phyloP scores from a whole-genome alignment of 2,329 filamentous ascomycete species.

The Penicillium sp. region DNA sequence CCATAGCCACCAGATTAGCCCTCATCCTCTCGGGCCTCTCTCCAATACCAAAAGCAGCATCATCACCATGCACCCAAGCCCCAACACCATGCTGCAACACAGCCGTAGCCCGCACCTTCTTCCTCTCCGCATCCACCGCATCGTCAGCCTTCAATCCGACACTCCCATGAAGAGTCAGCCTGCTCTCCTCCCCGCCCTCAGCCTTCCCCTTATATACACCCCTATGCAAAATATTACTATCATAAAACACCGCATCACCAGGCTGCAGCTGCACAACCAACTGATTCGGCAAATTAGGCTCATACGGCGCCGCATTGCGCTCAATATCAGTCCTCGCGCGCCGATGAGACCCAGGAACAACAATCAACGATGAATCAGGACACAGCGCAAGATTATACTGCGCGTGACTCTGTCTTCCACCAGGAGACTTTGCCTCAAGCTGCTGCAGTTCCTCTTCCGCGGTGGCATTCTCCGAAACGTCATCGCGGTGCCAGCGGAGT shows the following conservation, averaged over 20 bases:
- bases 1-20: constrained; percentile 44
- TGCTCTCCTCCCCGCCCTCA: constrained; percentile 34
- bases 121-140: constrained; percentile 23
- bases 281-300: constrained; percentile 58
- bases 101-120: constrained; percentile 40
- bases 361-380: constrained; percentile 67
- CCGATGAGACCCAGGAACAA: constrained; percentile 71
- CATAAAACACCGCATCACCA: constrained; percentile 80
- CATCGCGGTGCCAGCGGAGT: constrained; percentile 81
- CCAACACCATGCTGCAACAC: constrained; percentile 47
- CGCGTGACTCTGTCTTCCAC: constrained; percentile 59
- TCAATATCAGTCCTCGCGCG: constrained; percentile 67
- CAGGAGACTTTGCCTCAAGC: constrained; percentile 49
- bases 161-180: constrained; percentile 44
- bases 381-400: constrained; percentile 86
- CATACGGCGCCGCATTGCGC: constrained; percentile 62
- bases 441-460: constrained; percentile 63
- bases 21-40: constrained; percentile 43
- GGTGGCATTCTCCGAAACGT: constrained; percentile 63
- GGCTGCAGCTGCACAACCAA: constrained; percentile 61
- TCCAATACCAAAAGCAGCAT: constrained; percentile 39
- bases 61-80: constrained; percentile 41
- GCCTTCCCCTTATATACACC: constrained; percentile 41
- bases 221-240: constrained; percentile 73
- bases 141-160: constrained; percentile 35